Conservation (phyloP, 2,329 filamentous ascomycete species). For the Aspergillus sp. region DNA sequence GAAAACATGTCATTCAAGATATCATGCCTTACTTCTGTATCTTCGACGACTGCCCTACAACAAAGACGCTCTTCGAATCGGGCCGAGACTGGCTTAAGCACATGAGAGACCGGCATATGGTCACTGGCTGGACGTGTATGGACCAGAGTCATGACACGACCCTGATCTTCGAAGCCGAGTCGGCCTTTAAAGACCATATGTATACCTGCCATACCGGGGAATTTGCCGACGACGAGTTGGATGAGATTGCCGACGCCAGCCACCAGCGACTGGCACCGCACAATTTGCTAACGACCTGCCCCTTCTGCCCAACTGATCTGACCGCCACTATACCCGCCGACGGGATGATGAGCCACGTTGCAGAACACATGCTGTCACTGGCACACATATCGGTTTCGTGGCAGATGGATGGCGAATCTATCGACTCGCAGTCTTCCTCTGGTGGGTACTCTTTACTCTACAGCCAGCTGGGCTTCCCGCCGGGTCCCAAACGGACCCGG, state of each 20-base stretch:
- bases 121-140: conserved; percentile 10
- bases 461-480: too few species aligned
- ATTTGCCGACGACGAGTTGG: conserved; percentile 2
- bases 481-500: too few species aligned
- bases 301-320: background rate
- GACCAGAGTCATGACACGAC: conserved; percentile 3
- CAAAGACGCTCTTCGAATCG: conserved; percentile 8
- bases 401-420: background rate
- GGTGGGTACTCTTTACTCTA: too few species aligned
- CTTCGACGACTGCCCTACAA: background rate
- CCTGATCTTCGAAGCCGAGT: background rate
- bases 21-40: conserved; percentile 10
- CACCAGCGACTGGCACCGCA: background rate
- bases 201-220: background rate
- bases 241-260: background rate
- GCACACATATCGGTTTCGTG: conserved; percentile 1
- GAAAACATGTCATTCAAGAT: conserved; percentile 9
- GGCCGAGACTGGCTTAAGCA: conserved; percentile 2
- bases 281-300: background rate
- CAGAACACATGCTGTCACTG: background rate
- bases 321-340: background rate
- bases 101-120: conserved; percentile 2
- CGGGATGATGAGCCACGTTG: background rate
- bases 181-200: conserved; percentile 4
- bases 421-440: too few species aligned